Evolutionary conservation across 1,139 yeast genomes (phyloP), one percentile per base, ranked within the genome.

Genomic region (Yamadazyma mexicana): DNA sequence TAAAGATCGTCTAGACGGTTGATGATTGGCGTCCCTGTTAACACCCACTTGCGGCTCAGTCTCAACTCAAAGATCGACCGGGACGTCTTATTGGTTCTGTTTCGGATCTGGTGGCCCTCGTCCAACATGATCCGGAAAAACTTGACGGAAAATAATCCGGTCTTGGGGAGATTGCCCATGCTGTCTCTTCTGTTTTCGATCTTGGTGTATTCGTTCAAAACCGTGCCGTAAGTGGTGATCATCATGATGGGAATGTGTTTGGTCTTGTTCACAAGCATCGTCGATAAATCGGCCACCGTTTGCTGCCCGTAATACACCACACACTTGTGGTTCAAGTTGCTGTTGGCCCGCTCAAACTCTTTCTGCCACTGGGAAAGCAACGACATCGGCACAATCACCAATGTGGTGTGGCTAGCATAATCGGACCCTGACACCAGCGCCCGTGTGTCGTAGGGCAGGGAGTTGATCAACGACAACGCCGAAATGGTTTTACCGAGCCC

Each of bases 11-110:
- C 96, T 7, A 92, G 69, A 45, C 91, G 67, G 59, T 92, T 92
- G 36, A 91, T 86, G 35, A 92, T 87, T 0, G 98, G 98, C 0
- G 98, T 92, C 11, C 98, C 98, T 0, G 98, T 89, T 33, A 92
- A 66, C 2, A 85, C 75, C 98, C 98, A 92, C 47, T 79, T 80
- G 37, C 95, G 70, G 31, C 73, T 71, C 54, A 87, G 81, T 11
- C 66, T 56, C 17, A 92, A 57, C 29, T 78, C 84, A 58, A 78
- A 81, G 9, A 91, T 75, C 0, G 98, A 87, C 51, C 82, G 83
- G 0, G 97, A 82, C 0, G 96, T 85, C 46, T 83, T 83, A 1
- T 96, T 84, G 35, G 75, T 68, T 51, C 94, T 71, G 57, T 91
- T 91, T 54, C 96, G 73, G 44, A 92, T 92, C 26, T 78, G 85